Conservation (phyloP, 768 basidiomycete genomes). For the Lactarius sanguifluus region DNA sequence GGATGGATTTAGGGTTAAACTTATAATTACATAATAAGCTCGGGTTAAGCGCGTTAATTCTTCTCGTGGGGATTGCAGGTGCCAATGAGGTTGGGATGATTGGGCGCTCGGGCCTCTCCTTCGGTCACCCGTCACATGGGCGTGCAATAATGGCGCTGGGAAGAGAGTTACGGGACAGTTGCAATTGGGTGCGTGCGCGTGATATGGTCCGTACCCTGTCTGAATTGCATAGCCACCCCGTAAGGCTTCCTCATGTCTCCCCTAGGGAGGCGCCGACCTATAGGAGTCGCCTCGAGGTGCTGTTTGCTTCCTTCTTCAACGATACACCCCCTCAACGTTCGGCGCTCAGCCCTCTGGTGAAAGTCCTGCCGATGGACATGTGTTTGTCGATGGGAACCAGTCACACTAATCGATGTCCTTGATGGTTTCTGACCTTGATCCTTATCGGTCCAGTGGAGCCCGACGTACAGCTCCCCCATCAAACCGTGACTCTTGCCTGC, state of each 20-base stretch:
- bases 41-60: neutral
- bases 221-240: slow-evolving; percentile 24
- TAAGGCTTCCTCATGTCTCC: slow-evolving; percentile 26
- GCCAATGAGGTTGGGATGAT: slow-evolving; percentile 23
- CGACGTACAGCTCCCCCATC: slow-evolving; percentile 14
- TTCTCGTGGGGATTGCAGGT: slow-evolving; percentile 15
- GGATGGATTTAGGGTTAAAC: neutral
- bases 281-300: slow-evolving; percentile 25
- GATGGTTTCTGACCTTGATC: slow-evolving; percentile 22
- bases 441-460: slow-evolving; percentile 14
- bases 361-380: neutral
- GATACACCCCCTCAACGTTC: slow-evolving; percentile 12
- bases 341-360: neutral
- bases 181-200: slow-evolving; percentile 13
- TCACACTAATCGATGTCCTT: slow-evolving; percentile 18
- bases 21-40: slow-evolving; percentile 5
- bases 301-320: neutral
- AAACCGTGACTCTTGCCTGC: slow-evolving; percentile 8
- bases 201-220: slow-evolving; percentile 10
- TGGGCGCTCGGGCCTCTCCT: neutral
- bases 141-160: slow-evolving; percentile 14
- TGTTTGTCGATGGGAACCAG: neutral
- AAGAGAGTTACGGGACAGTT: slow-evolving; percentile 14
- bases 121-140: slow-evolving; percentile 21
- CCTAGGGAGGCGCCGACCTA: slow-evolving; percentile 5